Evolutionary conservation across 805 yeast genomes (phyloP).

Genomic region (Candida yuanshanica): DNA sequence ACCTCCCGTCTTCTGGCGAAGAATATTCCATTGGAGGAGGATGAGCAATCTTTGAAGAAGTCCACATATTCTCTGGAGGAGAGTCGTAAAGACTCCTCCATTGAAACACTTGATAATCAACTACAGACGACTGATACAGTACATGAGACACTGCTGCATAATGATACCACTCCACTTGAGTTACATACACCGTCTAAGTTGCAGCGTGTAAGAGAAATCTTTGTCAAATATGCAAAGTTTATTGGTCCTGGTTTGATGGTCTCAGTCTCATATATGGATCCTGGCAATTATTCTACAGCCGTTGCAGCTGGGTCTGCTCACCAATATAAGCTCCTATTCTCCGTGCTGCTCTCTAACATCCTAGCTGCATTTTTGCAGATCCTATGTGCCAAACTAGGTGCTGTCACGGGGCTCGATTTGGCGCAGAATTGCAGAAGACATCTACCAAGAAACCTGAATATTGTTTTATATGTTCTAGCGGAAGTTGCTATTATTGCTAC

Average conservation of each 20-base stretch:
- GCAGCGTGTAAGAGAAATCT: slow-evolving; percentile 10
- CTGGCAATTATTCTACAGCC: slow-evolving; percentile 94
- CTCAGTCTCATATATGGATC: slow-evolving; percentile 93
- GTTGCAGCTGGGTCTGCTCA: slow-evolving; percentile 91
- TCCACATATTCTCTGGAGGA: background rate
- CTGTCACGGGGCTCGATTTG: slow-evolving; percentile 88
- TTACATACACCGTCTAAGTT: background rate
- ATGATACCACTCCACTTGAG: background rate
- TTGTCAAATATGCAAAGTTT: slow-evolving; percentile 51
- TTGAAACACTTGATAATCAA: background rate
- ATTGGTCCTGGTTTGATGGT: slow-evolving; percentile 98
- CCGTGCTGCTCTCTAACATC: slow-evolving; percentile 72
- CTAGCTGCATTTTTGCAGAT: slow-evolving; percentile 86
- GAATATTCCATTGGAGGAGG: background rate
- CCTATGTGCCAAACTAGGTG: slow-evolving; percentile 81
- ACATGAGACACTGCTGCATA: background rate
- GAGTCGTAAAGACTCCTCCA: background rate
- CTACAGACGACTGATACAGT: background rate
- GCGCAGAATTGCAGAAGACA: slow-evolving; percentile 83
- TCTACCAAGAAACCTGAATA: slow-evolving; percentile 55
- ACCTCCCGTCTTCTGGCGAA: slow-evolving; percentile 2
- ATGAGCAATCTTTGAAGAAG: background rate
- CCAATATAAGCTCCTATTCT: slow-evolving; percentile 71
- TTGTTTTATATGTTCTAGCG: slow-evolving; percentile 66
- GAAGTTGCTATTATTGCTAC: slow-evolving; percentile 93